A percentile compares a stretch with the other conserved stretches of the same genome.
Evolutionary conservation across 2,329 filamentous ascomycete genomes (phyloP).

Genomic region (Arthrobotrys pseudoclavata): DNA sequence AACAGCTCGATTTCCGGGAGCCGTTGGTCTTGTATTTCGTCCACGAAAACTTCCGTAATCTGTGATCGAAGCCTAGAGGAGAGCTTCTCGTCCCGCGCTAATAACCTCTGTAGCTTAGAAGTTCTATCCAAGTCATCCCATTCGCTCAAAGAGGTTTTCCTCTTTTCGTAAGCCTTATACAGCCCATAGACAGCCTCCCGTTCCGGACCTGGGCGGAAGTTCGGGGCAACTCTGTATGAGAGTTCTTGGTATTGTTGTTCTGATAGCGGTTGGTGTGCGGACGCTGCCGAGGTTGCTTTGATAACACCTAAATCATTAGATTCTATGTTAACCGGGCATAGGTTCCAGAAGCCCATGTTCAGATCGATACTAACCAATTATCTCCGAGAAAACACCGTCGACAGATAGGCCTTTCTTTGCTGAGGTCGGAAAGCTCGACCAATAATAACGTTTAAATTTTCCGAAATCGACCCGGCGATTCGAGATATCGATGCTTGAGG

Average conservation of each 20-base stretch:
- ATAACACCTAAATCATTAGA: too few species aligned
- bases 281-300: conserved; percentile 8
- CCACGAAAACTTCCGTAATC: conserved; percentile 44
- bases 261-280: neutral
- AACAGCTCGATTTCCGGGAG: conserved; percentile 41
- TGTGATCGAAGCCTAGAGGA: neutral
- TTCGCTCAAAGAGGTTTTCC: conserved; percentile 26
- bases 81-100: conserved; percentile 1
- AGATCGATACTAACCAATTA: too few species aligned
- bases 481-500: neutral
- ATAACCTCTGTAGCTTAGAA: conserved; percentile 4
- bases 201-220: conserved; percentile 21
- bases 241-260: conserved; percentile 18
- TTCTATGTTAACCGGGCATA: too few species aligned
- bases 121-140: conserved; percentile 47
- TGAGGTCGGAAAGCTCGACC: conserved; percentile 18
- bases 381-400: conserved; percentile 38
- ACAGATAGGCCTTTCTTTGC: conserved; percentile 21
- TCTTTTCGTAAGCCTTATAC: conserved; percentile 35
- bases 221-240: conserved; percentile 24
- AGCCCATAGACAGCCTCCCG: conserved; percentile 27
- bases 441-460: conserved; percentile 33
- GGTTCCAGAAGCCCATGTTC: too few species aligned
- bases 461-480: conserved; percentile 35
- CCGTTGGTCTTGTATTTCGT: conserved; percentile 46